phyloP scores from a whole-genome alignment of 2,329 filamentous ascomycete species.

The Thermothelomyces thermophilus region DNA sequence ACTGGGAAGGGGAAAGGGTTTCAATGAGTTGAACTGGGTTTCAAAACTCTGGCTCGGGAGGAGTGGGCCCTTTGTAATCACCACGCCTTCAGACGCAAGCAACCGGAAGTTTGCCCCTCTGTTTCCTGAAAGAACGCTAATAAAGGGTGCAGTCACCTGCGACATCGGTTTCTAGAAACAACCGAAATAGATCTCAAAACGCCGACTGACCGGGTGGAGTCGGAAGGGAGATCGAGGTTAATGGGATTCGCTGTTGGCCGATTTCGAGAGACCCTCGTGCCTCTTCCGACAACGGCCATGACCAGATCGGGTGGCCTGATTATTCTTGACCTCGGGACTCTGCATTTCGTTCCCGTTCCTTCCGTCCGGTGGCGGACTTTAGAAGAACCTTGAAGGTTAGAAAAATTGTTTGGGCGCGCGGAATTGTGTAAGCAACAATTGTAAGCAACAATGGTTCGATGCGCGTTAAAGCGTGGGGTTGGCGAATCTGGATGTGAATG shows the following conservation, averaged over 20 bases:
- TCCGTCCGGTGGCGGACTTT: background rate
- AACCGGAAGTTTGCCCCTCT: constrained; percentile 14
- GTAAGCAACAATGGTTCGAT: background rate
- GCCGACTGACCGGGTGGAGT: constrained; percentile 7
- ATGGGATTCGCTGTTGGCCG: constrained; percentile 8
- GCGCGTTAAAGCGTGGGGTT: too few relatives aligned
- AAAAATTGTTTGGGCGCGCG: too few relatives aligned
- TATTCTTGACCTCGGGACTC: background rate
- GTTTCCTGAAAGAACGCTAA: background rate
- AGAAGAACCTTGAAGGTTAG: too few relatives aligned
- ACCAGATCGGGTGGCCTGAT: background rate
- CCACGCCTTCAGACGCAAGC: constrained; percentile 2
- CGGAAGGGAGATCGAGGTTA: constrained; percentile 12
- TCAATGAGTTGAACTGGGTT: background rate
- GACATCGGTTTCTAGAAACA: constrained; percentile 9
- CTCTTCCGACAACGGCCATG: constrained; percentile 5
- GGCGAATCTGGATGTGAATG: background rate
- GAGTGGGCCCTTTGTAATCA: constrained; percentile 18
- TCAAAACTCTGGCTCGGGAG: constrained; percentile 1
- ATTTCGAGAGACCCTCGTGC: background rate
- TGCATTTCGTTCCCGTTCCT: background rate
- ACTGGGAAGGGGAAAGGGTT: background rate
- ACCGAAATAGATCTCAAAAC: background rate
- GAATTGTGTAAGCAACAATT: background rate
- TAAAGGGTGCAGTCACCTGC: background rate